phyloP scores from a whole-genome alignment of 2,329 filamentous ascomycete genomes.

The Penicillium brasilianum region DNA sequence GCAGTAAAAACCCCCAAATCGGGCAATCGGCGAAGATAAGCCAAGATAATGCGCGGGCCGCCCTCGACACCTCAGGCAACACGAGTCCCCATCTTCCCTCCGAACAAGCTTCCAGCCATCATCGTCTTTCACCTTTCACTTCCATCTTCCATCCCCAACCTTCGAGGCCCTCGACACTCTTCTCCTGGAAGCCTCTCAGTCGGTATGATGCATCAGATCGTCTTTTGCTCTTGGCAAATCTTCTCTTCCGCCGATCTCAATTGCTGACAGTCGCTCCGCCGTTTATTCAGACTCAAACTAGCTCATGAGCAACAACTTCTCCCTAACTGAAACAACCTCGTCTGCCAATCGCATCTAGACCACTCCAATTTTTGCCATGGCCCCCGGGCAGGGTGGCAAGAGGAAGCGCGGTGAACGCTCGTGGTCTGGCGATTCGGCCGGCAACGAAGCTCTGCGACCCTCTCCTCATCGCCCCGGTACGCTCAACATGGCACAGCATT shows the following conservation, averaged over 20 bases:
- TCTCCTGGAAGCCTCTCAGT: constrained; percentile 11
- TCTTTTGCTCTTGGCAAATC: not conserved
- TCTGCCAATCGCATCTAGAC: constrained; percentile 35
- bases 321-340: constrained; percentile 32
- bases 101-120: constrained; percentile 27
- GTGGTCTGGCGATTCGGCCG: constrained; percentile 49
- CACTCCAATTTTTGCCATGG: constrained; percentile 50
- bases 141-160: constrained; percentile 20
- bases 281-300: constrained; percentile 23
- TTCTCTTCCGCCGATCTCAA: constrained; percentile 10
- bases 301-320: constrained; percentile 41
- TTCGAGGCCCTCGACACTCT: constrained; percentile 9
- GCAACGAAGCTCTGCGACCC: constrained; percentile 47
- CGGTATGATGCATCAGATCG: constrained; percentile 23
- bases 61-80: constrained; percentile 27
- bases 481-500: constrained; percentile 59
- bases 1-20: not conserved
- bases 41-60: not conserved
- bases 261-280: constrained; percentile 19
- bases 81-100: constrained; percentile 22
- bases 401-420: constrained; percentile 58
- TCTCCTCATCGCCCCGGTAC: constrained; percentile 55
- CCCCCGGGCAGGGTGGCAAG: constrained; percentile 58
- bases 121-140: constrained; percentile 23
- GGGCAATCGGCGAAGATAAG: constrained; percentile 1